phyloP scores from a whole-genome alignment of 805 yeast genomes.

The Starmerella sp. region DNA sequence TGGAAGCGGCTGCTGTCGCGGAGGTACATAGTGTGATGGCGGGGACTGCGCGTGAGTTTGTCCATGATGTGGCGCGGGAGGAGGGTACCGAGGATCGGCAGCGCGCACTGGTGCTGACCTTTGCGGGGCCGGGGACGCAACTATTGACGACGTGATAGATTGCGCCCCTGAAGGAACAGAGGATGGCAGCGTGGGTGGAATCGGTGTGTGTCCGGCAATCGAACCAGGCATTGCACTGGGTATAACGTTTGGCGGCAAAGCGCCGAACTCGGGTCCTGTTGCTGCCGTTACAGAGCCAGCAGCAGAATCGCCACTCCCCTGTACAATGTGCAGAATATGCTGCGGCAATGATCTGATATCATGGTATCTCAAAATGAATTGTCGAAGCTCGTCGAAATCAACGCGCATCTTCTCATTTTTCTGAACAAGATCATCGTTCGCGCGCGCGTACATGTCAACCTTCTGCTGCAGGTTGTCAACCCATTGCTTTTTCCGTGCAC shows the following conservation, averaged over 20 bases:
- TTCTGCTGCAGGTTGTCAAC: slow-evolving; percentile 74
- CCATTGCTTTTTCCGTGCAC: slow-evolving; percentile 87
- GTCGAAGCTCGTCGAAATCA: slow-evolving; percentile 28
- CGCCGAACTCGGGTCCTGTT: background rate
- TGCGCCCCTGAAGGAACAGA: background rate
- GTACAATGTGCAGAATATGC: slow-evolving; percentile 14
- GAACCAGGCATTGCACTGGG: background rate
- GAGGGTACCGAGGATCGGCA: slow-evolving; percentile 2
- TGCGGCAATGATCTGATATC: slow-evolving; percentile 19
- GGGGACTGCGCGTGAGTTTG: slow-evolving; percentile 5
- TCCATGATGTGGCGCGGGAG: background rate
- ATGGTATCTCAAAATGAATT: slow-evolving; percentile 15
- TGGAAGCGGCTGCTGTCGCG: slow-evolving; percentile 11
- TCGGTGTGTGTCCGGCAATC: background rate
- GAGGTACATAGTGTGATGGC: slow-evolving; percentile 17
- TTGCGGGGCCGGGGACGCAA: background rate
- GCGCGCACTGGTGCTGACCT: background rate
- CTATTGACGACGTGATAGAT: background rate
- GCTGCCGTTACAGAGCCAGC: background rate
- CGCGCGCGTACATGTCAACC: slow-evolving; percentile 53
- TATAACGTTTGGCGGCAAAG: background rate
- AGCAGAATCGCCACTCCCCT: background rate
- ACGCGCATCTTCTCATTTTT: slow-evolving; percentile 8
- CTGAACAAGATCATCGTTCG: slow-evolving; percentile 48
- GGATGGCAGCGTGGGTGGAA: background rate